Base-by-base conservation (phyloP, 305 asterid species). In the Stenogyne calaminthoides region DNA sequence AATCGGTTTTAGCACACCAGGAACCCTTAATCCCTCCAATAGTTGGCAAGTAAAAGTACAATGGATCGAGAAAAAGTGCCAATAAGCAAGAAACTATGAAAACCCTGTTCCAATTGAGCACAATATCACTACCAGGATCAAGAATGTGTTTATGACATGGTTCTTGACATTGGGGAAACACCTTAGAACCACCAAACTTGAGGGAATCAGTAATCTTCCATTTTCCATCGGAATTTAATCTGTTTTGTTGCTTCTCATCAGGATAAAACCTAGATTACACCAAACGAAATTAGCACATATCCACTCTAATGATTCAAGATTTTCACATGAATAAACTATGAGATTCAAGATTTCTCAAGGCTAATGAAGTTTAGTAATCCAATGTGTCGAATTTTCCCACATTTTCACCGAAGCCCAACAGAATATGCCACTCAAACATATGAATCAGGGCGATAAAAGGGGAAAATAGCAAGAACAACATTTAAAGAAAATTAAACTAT, bases 61-160 rank as follows among this genome's bases (percentile, higher is more conserved):
- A 72, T 0, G 98, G 98, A 44, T 93, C 98, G 14, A 93, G 79
- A 67, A 91, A 93, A 64, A 93, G 81, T 6, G 98, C 98, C 81
- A 89, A 57, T 70, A 93, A 84, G 84, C 96, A 91, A 49, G 97
- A 84, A 36, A 93, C 85, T 60, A 91, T 93, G 88, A 93, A 93
- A 64, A 88, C 80, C 82, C 96, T 76, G 78, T 93, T 93, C 98
- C 98, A 93, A 19, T 89, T 87, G 0, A 93, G 89, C 80, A 93
- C 96, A 64, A 93, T 87, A 47, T 85, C 95, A 73, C 98, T 88
- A 29, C 93, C 96, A 0, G 98, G 98, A 76, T 93, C 98, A 27
- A 93, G 93, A 76, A 91, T 89, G 66, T 81, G 90, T 80, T 83
- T 84, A 68, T 78, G 86, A 85, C 91, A 76, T 1, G 88, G 84